Evolutionary conservation across 768 basidiomycete genomes (phyloP).

Genomic region (Xerocomellus amylosporus): DNA sequence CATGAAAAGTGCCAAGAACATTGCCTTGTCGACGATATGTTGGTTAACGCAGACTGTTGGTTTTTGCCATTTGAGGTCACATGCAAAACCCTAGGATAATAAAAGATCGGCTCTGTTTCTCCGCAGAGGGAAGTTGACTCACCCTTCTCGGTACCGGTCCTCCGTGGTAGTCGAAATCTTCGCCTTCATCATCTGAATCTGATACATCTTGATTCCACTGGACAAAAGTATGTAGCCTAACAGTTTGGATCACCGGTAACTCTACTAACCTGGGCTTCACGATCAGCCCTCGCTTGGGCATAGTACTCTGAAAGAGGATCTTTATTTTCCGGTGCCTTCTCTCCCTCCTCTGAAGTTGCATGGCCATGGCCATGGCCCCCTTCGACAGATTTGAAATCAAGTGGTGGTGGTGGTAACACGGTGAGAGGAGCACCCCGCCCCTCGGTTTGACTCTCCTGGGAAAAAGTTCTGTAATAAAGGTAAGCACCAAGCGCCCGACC

Average conservation of each 20-base stretch:
- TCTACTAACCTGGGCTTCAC: slow-evolving; percentile 41
- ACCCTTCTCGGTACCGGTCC: slow-evolving; percentile 32
- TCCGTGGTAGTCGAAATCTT: slow-evolving; percentile 13
- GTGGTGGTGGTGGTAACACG: slow-evolving; percentile 27
- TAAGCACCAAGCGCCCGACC: slow-evolving; percentile 9
- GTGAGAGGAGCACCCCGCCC: slow-evolving; percentile 8
- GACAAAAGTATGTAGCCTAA: slow-evolving; percentile 4
- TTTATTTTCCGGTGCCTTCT: slow-evolving; percentile 4
- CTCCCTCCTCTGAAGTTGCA: not conserved
- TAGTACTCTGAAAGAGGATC: slow-evolving; percentile 72
- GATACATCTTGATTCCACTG: slow-evolving; percentile 37
- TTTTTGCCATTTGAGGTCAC: slow-evolving; percentile 48
- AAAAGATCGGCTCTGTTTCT: not conserved
- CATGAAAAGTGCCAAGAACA: not conserved
- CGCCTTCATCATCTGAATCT: slow-evolving; percentile 33
- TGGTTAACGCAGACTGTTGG: slow-evolving; percentile 54
- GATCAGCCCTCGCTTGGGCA: slow-evolving; percentile 49
- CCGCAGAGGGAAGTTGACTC: not conserved
- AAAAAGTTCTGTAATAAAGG: slow-evolving; percentile 35
- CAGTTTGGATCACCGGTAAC: not conserved
- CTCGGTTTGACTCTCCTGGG: slow-evolving; percentile 27
- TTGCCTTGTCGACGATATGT: slow-evolving; percentile 70
- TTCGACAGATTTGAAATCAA: slow-evolving; percentile 10
- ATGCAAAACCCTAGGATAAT: slow-evolving; percentile 55
- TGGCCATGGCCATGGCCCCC: not conserved